A percentile compares a stretch with the other conserved stretches of the same genome.
These are phyloP conservation scores for Syncephalastrum racemosum DNA, from an alignment of 371 early-diverging fungal species.

Conservation along the genomic window DNA sequence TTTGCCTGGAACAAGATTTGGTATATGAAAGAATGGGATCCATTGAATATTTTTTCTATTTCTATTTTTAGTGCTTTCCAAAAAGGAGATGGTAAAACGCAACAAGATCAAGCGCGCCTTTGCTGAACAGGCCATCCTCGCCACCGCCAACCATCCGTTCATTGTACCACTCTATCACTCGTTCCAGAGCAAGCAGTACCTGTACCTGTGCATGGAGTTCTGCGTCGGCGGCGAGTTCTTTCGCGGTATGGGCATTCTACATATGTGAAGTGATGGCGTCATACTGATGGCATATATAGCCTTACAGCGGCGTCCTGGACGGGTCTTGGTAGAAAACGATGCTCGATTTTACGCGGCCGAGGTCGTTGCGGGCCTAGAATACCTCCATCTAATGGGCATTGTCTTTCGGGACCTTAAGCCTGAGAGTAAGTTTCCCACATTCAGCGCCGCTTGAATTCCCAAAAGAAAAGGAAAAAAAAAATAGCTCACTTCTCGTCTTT, in stretches of 20 bases:
- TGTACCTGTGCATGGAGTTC: conserved; percentile 96
- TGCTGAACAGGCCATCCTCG: conserved; percentile 81
- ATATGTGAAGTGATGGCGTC: neutral
- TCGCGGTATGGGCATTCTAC: conserved; percentile 46
- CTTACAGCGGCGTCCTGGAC: conserved; percentile 76
- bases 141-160: conserved; percentile 88
- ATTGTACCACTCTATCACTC: conserved; percentile 92
- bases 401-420: conserved; percentile 98
- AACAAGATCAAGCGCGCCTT: conserved; percentile 86
- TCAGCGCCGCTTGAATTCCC: no score
- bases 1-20: neutral
- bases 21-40: neutral
- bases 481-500: conserved; percentile 1
- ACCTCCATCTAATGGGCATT: conserved; percentile 89
- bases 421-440: conserved; percentile 69
- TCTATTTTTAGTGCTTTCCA: conserved; percentile 62
- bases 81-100: conserved; percentile 85
- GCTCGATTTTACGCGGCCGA: conserved; percentile 97
- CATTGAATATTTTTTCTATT: conserved; percentile 1
- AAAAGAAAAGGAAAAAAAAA: no score
- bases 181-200: conserved; percentile 85
- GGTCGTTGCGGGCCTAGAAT: conserved; percentile 85
- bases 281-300: conserved; percentile 22
- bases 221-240: conserved; percentile 97
- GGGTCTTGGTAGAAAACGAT: conserved; percentile 74